phyloP scores from a whole-genome alignment of 75 land plant species.

The Larix kaempferi region DNA sequence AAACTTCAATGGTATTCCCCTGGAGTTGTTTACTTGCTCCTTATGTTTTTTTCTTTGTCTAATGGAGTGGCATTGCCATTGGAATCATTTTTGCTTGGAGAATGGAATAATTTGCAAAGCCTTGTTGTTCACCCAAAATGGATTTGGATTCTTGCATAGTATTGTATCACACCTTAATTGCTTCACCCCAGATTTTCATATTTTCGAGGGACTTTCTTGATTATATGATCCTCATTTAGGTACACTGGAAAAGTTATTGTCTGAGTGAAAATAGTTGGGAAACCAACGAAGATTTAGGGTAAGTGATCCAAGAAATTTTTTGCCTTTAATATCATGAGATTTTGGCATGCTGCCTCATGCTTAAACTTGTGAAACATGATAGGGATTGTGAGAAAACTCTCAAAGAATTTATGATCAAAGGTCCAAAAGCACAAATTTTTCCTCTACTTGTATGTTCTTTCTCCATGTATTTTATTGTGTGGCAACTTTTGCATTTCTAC shows the following conservation, averaged over 20 bases:
- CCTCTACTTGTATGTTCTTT: constrained; percentile 75
- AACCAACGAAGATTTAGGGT: constrained; percentile 67
- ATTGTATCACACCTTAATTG: no score
- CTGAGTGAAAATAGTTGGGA: constrained; percentile 91
- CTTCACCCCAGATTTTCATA: no score
- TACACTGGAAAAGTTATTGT: constrained; percentile 84
- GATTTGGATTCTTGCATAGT: no score
- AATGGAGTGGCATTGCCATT: no score
- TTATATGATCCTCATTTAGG: constrained; percentile 35
- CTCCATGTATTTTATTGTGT: neutral
- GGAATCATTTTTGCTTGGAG: no score
- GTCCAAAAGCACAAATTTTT: constrained; percentile 46
- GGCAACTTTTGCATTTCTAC: neutral
- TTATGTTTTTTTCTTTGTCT: no score
- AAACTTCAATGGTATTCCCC: no score
- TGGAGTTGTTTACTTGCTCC: no score
- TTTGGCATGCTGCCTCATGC: neutral
- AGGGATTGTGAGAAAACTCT: constrained; percentile 69
- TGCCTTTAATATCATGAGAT: neutral
- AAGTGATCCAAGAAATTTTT: neutral
- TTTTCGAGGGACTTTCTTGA: neutral
- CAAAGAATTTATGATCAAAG: constrained; percentile 59
- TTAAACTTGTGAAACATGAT: neutral
- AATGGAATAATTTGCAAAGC: no score
- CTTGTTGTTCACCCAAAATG: no score